Conservation (phyloP, 345 rosid species). For the Salix viminalis region DNA sequence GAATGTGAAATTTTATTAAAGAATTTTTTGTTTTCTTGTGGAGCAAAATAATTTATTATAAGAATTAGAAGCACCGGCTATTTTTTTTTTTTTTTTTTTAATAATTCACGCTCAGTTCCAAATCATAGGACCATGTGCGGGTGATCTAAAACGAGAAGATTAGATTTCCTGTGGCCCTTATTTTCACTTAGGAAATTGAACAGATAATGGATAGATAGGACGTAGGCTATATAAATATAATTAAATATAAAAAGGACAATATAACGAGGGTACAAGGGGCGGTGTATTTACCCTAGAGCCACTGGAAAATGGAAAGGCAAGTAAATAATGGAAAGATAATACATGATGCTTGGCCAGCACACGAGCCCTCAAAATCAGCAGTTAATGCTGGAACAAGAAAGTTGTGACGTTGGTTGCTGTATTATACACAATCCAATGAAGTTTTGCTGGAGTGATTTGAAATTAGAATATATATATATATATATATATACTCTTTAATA, state of each 20-base stretch:
- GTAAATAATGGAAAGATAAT: background rate
- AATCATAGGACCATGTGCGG: slow-evolving; percentile 45
- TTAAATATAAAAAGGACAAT: slow-evolving; percentile 7
- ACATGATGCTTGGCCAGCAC: background rate
- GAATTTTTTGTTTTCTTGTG: background rate
- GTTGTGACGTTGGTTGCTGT: background rate
- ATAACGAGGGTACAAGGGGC: slow-evolving; percentile 13
- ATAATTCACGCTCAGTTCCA: slow-evolving; percentile 19
- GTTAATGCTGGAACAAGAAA: background rate
- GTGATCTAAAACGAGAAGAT: slow-evolving; percentile 46
- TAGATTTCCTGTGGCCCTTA: slow-evolving; percentile 46
- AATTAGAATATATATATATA: background rate
- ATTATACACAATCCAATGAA: background rate
- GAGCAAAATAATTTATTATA: slow-evolving; percentile 4
- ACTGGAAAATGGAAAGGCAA: slow-evolving; percentile 11
- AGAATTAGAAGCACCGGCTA: slow-evolving; percentile 13
- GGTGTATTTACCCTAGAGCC: slow-evolving; percentile 13
- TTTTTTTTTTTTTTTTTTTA: background rate
- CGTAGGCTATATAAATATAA: background rate
- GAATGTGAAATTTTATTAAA: slow-evolving; percentile 17
- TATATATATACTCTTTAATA: no score
- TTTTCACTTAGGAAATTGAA: slow-evolving; percentile 24
- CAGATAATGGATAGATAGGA: slow-evolving; percentile 24
- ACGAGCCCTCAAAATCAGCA: background rate
- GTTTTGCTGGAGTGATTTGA: background rate